Evolutionary conservation across 2,329 filamentous ascomycete genomes (phyloP), one percentile per base, ranked within the genome.

Genomic region (Fusarium lyarnte): DNA sequence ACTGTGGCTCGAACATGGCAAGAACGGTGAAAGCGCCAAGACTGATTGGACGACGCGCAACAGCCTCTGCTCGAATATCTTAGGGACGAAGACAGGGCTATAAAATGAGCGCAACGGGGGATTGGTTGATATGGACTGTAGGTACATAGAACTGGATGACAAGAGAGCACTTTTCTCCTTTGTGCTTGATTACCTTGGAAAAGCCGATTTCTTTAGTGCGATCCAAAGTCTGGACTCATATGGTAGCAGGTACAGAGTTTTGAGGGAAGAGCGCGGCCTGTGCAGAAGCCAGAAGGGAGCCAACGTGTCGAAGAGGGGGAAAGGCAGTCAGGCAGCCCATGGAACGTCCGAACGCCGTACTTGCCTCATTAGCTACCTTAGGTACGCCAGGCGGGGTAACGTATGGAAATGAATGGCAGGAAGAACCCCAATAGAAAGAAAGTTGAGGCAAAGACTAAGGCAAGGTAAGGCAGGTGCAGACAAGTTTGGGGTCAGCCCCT

Each of bases 401-500:
- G 38, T 39, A 47, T 58, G 57, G 69, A 69, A 66, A 66, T 52
- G 72, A 60, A 60, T 72, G 59, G 63, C 52, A 61, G 67, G 49
- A 69, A 43, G 55, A 38, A 70, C 67, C 69, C 66, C 55, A 66
- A 68, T 68, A 62, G 63, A 70, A 76, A 66, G 66, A 73, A 66
- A 71, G 70, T 74, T 60, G 68, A 76, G 74, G 74, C 71, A 74
- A 76, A 63, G 68, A 73, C 66, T 66, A 73, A 55, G 67, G 62
- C 53, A 66, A 62, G 63, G 55, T 58, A 71, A 67, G 70, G 62
- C 58, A 71, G 67, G 70, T 65, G 72, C 67, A 63, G 65, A 65
- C 64, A 75, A 63, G 70, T 63, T 66, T 61, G 52, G 55, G 70
- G 63, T 68, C 71, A 77, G 72, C 74, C 82, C 80, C 82, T 82